Conservation (phyloP, 306 rosid genomes). For the Sicyos baderoa region DNA sequence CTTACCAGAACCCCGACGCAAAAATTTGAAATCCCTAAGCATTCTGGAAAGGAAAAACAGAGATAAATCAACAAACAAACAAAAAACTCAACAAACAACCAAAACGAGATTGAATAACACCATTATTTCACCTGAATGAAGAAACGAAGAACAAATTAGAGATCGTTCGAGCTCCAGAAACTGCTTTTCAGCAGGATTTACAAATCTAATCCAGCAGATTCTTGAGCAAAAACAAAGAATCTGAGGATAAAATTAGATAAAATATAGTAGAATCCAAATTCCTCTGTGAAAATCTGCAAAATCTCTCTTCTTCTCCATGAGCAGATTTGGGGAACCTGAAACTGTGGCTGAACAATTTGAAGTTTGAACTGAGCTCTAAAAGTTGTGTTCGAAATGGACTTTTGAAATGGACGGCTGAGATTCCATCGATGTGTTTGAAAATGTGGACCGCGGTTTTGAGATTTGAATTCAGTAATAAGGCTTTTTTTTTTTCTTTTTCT, state of each 20-base stretch:
- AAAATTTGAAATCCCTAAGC: constrained; percentile 65
- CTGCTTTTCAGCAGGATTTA: constrained; percentile 13
- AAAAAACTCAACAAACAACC: neutral
- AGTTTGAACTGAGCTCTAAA: constrained; percentile 22
- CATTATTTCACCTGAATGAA: constrained; percentile 49
- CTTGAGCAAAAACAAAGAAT: neutral
- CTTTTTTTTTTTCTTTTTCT: constrained; percentile 20
- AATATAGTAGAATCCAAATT: constrained; percentile 24
- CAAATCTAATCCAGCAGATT: constrained; percentile 8
- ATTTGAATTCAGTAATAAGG: constrained; percentile 46
- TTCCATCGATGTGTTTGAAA: constrained; percentile 35
- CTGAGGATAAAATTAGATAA: neutral
- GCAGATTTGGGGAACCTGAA: constrained; percentile 12
- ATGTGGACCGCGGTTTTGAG: constrained; percentile 53
- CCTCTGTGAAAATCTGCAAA: constrained; percentile 1
- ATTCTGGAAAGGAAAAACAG: too few relatives aligned
- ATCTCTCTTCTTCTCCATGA: constrained; percentile 17
- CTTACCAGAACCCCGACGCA: constrained; percentile 52
- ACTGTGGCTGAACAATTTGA: neutral
- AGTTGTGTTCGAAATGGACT: neutral
- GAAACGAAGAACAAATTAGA: constrained; percentile 47
- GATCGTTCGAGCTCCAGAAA: constrained; percentile 36
- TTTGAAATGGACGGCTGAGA: constrained; percentile 52
- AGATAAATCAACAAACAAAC: too few relatives aligned
- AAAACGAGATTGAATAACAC: neutral